Evolutionary conservation across 129 eudicot genomes (phyloP).

Genomic region (Centaurea solstitialis): DNA sequence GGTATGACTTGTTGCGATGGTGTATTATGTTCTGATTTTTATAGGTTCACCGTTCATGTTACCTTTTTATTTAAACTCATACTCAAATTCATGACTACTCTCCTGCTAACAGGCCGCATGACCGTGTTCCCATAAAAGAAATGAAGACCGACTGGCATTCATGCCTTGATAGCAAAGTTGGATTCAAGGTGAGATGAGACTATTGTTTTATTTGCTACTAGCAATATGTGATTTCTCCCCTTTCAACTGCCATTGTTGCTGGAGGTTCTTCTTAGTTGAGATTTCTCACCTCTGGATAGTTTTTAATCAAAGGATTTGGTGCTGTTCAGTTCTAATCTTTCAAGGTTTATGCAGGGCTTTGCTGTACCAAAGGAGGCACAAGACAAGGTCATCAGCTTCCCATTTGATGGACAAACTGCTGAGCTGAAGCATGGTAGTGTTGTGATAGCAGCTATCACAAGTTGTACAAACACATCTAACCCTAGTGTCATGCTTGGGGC

Average conservation of each 20-base stretch:
- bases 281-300: neutral
- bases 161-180: slow-evolving; percentile 89
- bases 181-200: slow-evolving; percentile 75
- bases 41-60: neutral
- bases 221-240: neutral
- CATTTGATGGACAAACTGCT: slow-evolving; percentile 90
- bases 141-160: slow-evolving; percentile 98
- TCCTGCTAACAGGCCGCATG: slow-evolving; percentile 76
- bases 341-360: slow-evolving; percentile 63
- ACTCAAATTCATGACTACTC: neutral
- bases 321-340: neutral
- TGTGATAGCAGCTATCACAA: slow-evolving; percentile 96
- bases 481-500: slow-evolving; percentile 99
- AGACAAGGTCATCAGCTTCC: slow-evolving; percentile 79
- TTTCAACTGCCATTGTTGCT: neutral
- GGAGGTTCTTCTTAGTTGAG: neutral
- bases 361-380: slow-evolving; percentile 90
- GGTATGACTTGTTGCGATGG: slow-evolving; percentile 44
- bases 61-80: neutral
- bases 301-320: neutral
- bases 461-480: slow-evolving; percentile 98
- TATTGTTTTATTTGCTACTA: neutral
- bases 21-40: neutral
- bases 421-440: slow-evolving; percentile 96
- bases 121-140: slow-evolving; percentile 88